Conservation (phyloP, 2,329 filamentous ascomycete species). For the Ophiostoma himal-ulmi region DNA sequence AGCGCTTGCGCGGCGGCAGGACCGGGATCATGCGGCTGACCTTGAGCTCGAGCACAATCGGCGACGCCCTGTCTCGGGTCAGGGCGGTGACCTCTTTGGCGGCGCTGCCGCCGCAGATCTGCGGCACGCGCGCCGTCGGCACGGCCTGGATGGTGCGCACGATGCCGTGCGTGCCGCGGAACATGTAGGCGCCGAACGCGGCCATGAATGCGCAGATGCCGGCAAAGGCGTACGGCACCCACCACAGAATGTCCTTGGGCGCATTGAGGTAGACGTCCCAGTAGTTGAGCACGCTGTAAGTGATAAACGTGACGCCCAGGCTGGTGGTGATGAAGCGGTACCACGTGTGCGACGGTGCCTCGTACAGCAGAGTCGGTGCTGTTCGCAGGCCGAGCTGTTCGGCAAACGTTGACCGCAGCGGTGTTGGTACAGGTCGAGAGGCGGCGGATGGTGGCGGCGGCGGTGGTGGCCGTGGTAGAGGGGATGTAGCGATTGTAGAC, state of each 20-base stretch:
- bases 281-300: constrained; percentile 47
- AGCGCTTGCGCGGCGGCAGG: constrained; percentile 40
- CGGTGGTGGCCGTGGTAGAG: not conserved
- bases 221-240: constrained; percentile 53
- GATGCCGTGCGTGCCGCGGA: constrained; percentile 52
- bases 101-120: constrained; percentile 20
- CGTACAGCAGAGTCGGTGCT: constrained; percentile 57
- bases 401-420: constrained; percentile 36
- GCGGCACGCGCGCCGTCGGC: constrained; percentile 32
- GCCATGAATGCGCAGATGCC: constrained; percentile 55
- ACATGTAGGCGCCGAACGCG: constrained; percentile 54
- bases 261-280: constrained; percentile 45
- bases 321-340: constrained; percentile 57
- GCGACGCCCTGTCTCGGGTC: constrained; percentile 20
- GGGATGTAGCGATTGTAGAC: not conserved
- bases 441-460: not conserved
- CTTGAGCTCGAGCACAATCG: constrained; percentile 48
- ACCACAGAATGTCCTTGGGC: constrained; percentile 48
- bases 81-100: constrained; percentile 22
- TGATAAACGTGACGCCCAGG: constrained; percentile 49
- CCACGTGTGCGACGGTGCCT: constrained; percentile 57
- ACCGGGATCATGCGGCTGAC: constrained; percentile 47
- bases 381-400: constrained; percentile 51
- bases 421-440: not conserved
- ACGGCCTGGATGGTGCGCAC: constrained; percentile 54